Evolutionary conservation across 1,284 basidiomycete species (phyloP), one percentile per base, ranked within the genome.

Genomic region (Sporisorium sorghi): DNA sequence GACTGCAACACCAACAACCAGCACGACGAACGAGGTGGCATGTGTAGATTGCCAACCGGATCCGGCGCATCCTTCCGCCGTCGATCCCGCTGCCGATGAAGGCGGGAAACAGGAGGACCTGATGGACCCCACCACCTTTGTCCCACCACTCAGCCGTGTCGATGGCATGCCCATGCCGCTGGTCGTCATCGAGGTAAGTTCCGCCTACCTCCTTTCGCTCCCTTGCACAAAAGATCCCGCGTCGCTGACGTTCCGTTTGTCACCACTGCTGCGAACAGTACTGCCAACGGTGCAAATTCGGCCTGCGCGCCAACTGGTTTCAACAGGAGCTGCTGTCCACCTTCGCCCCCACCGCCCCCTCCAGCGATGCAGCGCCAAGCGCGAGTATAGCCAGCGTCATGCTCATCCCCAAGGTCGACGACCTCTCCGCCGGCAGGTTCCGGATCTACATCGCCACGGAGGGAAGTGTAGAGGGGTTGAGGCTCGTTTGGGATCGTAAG

Each of bases 321-420:
- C 65, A 68, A 33, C 70, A 73, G 32, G 70, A 73, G 39, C 57
- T 73, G 4, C 61, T 73, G 2, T 60, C 57, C 8, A 73, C 70
- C 12, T 73, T 73, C 44, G 42, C 70, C 1, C 52, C 60, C n/a
- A 21, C 28, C 11, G 7, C 35, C 5, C 5, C 48, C 30, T 26
- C 11, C 32, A 3, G 10, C 11, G 14, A 35, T 14, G 5, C 9
- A 1, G 28, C 54, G 1, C 15, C 39, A 15, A 9, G 4, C 3
- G 35, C 54, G 5, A 42, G 40, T n/a, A 40, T 61, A 23, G 50
- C 42, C 6, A 35, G 26, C 1, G 47, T 73, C 5, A 11, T 73
- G 19, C 23, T 73, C 24, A 49, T 68, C 24, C 70, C 70, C 32
- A 56, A 58, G 15, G 28, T 50, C 1, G 64, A 64, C 44, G 30